Evolutionary conservation across 768 basidiomycete genomes (phyloP).

Genomic region (Cyclocybe aegerita): DNA sequence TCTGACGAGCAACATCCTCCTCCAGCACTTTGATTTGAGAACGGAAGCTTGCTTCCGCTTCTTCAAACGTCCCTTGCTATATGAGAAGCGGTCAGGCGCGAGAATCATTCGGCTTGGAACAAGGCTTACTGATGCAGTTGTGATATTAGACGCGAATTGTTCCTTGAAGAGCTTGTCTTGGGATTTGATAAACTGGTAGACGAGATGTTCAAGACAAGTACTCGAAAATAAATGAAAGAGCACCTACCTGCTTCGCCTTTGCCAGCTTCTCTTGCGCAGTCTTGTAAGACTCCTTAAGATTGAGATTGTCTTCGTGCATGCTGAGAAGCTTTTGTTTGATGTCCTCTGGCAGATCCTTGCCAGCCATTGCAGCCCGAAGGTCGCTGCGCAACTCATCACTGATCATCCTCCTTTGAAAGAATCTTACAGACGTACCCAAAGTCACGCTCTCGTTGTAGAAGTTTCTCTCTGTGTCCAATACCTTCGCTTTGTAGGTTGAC

Average conservation of each 20-base stretch:
- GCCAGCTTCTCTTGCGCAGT: conserved; percentile 71
- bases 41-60: conserved; percentile 66
- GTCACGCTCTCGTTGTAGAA: conserved; percentile 84
- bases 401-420: background rate
- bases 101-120: background rate
- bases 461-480: conserved; percentile 84
- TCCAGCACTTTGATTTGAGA: conserved; percentile 64
- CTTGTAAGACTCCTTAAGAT: conserved; percentile 69
- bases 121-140: conserved; percentile 42
- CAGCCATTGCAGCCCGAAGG: conserved; percentile 71
- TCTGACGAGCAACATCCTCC: conserved; percentile 60
- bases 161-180: conserved; percentile 91
- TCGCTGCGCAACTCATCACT: conserved; percentile 45
- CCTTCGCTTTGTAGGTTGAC: conserved; percentile 87
- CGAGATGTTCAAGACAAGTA: background rate
- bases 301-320: conserved; percentile 76
- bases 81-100: background rate
- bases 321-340: conserved; percentile 71
- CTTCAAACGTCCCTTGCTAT: conserved; percentile 59
- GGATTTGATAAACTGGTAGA: conserved; percentile 79
- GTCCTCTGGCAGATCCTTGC: conserved; percentile 81
- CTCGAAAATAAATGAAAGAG: background rate
- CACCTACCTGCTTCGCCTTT: conserved; percentile 72
- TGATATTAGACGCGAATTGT: conserved; percentile 61
- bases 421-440: conserved; percentile 55